phyloP scores from a whole-genome alignment of 2,329 filamentous ascomycete genomes.

The Apiospora rasikravindrae region DNA sequence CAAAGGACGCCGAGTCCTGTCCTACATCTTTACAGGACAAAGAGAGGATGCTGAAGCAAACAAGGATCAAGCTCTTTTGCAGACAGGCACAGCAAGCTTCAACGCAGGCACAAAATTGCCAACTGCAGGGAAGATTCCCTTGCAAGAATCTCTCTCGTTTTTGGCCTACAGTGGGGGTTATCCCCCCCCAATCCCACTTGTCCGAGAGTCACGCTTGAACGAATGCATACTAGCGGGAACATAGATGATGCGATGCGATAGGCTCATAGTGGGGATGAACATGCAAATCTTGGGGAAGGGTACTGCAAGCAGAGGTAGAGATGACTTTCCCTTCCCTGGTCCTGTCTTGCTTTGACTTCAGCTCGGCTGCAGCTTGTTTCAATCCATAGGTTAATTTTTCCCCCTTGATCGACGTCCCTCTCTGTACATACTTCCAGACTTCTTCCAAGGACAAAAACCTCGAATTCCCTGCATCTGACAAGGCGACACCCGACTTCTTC shows the following conservation, averaged over 20 bases:
- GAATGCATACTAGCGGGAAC: conserved; percentile 15
- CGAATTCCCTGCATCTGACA: conserved; percentile 9
- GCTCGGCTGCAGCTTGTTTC: conserved; percentile 15
- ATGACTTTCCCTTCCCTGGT: not conserved
- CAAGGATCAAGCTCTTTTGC: conserved; percentile 9
- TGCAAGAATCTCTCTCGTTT: not conserved
- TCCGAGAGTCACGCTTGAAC: not conserved
- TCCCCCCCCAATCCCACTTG: conserved; percentile 2
- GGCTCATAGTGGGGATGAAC: conserved; percentile 13
- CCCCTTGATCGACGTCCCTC: not conserved
- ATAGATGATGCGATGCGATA: conserved; percentile 18
- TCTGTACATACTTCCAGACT: not conserved
- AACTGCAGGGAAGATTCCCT: not conserved
- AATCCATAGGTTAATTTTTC: conserved; percentile 1
- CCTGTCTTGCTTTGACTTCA: conserved; percentile 15
- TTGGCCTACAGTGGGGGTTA: conserved; percentile 5
- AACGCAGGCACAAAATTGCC: conserved; percentile 10
- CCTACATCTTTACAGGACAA: not conserved
- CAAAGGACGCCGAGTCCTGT: conserved; percentile 9
- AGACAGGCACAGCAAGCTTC: conserved; percentile 4
- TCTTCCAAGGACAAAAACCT: not conserved
- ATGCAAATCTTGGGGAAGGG: conserved; percentile 14
- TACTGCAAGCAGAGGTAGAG: conserved; percentile 6
- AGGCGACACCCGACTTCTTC: conserved; percentile 1
- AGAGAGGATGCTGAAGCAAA: not conserved